Conservation (phyloP, 331 rosid genomes). For the Phaseolus coccineus region DNA sequence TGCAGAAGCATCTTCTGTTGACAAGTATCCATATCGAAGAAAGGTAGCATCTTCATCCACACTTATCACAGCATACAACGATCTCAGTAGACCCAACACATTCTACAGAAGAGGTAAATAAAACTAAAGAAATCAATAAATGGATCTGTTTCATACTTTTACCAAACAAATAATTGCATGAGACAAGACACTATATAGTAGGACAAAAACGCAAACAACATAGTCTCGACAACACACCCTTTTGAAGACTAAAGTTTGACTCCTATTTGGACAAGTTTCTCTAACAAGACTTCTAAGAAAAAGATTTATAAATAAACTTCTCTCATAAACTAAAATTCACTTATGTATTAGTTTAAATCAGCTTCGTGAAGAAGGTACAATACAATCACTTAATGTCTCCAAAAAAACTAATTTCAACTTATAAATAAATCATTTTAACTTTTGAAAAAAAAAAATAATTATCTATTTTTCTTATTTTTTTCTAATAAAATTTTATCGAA, state of each 20-base stretch:
- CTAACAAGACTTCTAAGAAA: background rate
- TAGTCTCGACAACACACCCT: background rate
- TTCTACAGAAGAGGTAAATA: slow-evolving; percentile 54
- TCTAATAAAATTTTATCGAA: too few relatives aligned
- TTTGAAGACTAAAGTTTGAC: background rate
- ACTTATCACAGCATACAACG: slow-evolving; percentile 76
- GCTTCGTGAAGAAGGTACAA: background rate
- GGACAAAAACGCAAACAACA: background rate
- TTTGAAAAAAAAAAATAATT: background rate
- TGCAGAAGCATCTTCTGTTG: slow-evolving; percentile 61
- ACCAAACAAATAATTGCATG: background rate
- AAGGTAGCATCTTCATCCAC: slow-evolving; percentile 86
- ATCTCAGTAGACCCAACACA: slow-evolving; percentile 69
- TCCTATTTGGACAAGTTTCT: background rate
- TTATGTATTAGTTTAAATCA: too few relatives aligned
- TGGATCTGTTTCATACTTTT: slow-evolving; percentile 14
- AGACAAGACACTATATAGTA: background rate
- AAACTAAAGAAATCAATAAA: slow-evolving; percentile 3
- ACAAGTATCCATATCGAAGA: slow-evolving; percentile 82
- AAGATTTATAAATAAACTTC: background rate
- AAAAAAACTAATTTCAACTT: background rate
- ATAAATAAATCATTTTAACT: background rate
- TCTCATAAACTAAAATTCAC: too few relatives aligned
- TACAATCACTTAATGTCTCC: background rate
- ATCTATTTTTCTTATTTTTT: too few relatives aligned